A percentile compares a stretch with the other conserved stretches of the same genome.
Conservation (phyloP, 1,139 yeast genomes). For the Kazachstania sp. region DNA sequence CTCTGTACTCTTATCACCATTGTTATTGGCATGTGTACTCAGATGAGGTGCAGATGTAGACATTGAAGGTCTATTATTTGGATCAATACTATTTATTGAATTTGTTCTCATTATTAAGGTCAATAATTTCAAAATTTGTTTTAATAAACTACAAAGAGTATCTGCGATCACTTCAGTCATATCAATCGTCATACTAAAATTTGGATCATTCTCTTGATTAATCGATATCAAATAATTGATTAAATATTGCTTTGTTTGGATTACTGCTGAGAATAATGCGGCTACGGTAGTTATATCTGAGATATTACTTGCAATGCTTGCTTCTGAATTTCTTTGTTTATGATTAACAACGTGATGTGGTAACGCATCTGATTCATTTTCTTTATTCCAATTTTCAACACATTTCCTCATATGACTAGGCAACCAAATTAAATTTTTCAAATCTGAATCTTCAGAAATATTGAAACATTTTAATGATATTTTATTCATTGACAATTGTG, state of each 20-base stretch:
- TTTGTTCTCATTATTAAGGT: conserved; percentile 22
- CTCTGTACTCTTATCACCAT: neutral
- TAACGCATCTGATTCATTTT: neutral
- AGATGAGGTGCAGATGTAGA: conserved; percentile 1
- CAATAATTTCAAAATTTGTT: conserved; percentile 19
- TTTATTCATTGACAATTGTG: conserved; percentile 20
- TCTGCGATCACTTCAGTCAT: conserved; percentile 13
- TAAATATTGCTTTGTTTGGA: conserved; percentile 18
- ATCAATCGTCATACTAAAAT: conserved; percentile 8
- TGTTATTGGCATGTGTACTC: neutral
- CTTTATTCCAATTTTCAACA: conserved; percentile 1
- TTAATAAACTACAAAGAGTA: conserved; percentile 17
- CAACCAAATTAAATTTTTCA: conserved; percentile 2
- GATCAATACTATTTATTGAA: conserved; percentile 28
- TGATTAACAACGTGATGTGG: neutral
- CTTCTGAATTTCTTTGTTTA: neutral
- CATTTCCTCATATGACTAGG: neutral
- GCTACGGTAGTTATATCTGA: conserved; percentile 7
- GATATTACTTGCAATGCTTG: neutral
- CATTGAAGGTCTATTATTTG: conserved; percentile 14
- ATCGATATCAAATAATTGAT: conserved; percentile 15
- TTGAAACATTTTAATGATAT: conserved; percentile 6
- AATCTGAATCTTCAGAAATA: neutral
- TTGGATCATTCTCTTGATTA: conserved; percentile 6
- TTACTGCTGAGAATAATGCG: conserved; percentile 15